A percentile compares a stretch with the other conserved stretches of the same genome.
These are phyloP conservation scores for Podila epigama DNA, from an alignment of 192 early-diverging fungal species.

Conservation along the genomic window DNA sequence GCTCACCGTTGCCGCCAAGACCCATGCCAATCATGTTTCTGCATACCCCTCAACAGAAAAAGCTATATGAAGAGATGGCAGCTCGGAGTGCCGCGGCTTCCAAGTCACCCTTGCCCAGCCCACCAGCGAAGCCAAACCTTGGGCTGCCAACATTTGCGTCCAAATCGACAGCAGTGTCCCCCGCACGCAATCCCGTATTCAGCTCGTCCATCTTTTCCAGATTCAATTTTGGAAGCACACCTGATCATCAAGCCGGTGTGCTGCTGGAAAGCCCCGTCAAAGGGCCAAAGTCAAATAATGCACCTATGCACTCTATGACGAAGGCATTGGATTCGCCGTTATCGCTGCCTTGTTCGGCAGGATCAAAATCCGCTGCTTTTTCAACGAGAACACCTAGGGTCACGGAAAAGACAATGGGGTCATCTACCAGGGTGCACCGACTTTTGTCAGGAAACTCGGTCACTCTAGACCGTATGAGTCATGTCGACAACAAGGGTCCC, in stretches of 20 bases:
- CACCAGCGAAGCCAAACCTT: neutral
- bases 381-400: neutral
- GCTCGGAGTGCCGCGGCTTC: neutral
- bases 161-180: neutral
- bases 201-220: constrained; percentile 34
- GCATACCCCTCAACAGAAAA: constrained; percentile 35
- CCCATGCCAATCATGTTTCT: constrained; percentile 39
- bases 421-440: neutral
- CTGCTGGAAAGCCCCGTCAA: neutral
- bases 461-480: neutral
- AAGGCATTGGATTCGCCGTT: too few species aligned
- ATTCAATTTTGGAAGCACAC: constrained; percentile 6
- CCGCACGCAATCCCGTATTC: constrained; percentile 4
- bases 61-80: constrained; percentile 10
- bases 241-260: neutral
- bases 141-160: neutral
- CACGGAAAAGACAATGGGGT: neutral
- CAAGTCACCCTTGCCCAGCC: neutral
- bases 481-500: neutral
- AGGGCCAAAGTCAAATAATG: neutral
- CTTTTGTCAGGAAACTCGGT: constrained; percentile 14
- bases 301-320: neutral
- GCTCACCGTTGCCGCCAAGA: neutral
- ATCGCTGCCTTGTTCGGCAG: too few species aligned
- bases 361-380: too few species aligned